Percentiles rank a stretch among this genome's conserved stretches.
Evolutionary conservation across 1,284 basidiomycete species (phyloP).

Genomic region (Chalciporus sp.): DNA sequence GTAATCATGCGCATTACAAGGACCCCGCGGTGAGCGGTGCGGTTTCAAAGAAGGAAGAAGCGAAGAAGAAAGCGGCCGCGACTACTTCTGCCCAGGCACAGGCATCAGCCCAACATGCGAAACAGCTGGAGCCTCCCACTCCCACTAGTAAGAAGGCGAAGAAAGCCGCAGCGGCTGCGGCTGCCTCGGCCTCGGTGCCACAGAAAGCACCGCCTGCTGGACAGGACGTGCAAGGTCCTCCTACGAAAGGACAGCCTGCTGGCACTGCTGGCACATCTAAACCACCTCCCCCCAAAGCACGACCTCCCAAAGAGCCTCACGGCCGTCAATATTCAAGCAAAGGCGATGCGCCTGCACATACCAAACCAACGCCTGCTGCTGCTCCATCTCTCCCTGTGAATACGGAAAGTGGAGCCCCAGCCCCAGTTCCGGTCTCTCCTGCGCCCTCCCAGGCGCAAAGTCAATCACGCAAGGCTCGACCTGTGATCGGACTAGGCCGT

Average conservation of each 20-base stretch:
- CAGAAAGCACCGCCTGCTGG: conserved; percentile 14
- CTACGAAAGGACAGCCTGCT: conserved; percentile 13
- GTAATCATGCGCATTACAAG: conserved; percentile 70
- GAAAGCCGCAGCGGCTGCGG: conserved; percentile 39
- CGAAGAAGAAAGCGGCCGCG: conserved; percentile 48
- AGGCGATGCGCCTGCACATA: conserved; percentile 2
- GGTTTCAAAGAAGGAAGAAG: conserved; percentile 49
- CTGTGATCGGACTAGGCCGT: conserved; percentile 58
- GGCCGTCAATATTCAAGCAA: conserved; percentile 10
- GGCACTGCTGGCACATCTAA: conserved; percentile 22
- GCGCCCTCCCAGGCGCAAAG: conserved; percentile 27
- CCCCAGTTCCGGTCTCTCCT: no score
- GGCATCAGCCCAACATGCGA: conserved; percentile 5
- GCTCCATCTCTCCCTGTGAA: conserved; percentile 6
- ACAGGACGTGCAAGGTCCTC: conserved; percentile 13
- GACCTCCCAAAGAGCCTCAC: conserved; percentile 19
- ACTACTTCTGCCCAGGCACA: neutral
- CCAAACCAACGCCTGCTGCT: conserved; percentile 3
- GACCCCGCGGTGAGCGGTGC: conserved; percentile 38
- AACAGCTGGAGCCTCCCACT: conserved; percentile 9
- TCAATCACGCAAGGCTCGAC: conserved; percentile 47
- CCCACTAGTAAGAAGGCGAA: conserved; percentile 44
- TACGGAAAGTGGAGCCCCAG: conserved; percentile 4
- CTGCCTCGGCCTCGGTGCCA: conserved; percentile 7
- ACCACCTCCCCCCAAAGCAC: conserved; percentile 13